Conservation (phyloP, 2,329 filamentous ascomycete species). For the Sporothrix globosa region DNA sequence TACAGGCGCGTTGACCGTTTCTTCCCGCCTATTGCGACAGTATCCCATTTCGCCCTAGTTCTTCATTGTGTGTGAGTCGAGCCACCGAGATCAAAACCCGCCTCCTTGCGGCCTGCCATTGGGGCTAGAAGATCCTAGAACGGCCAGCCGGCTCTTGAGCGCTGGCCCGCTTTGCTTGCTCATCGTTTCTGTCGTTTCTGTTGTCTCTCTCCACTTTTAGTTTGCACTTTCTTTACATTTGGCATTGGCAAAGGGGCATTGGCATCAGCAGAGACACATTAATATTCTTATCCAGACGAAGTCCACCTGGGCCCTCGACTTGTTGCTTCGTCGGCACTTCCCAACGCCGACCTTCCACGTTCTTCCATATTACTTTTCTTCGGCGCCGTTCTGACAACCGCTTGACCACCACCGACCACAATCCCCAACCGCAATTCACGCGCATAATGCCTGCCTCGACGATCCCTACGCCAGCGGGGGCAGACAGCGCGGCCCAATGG, state of each 20-base stretch:
- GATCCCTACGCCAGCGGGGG: background rate
- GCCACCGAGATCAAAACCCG: constrained; percentile 5
- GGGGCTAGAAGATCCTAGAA: constrained; percentile 19
- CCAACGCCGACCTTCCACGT: background rate
- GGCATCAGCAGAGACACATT: too few relatives aligned
- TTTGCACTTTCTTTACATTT: background rate
- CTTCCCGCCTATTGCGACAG: background rate
- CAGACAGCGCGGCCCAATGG: background rate
- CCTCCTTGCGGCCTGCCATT: background rate
- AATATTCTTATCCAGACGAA: too few relatives aligned
- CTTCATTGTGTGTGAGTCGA: background rate
- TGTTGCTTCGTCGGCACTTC: background rate
- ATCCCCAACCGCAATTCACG: background rate
- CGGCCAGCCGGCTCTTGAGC: constrained; percentile 5
- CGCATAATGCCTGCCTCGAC: constrained; percentile 24
- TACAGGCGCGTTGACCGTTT: background rate
- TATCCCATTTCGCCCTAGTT: too few relatives aligned
- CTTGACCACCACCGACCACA: background rate
- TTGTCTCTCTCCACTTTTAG: too few relatives aligned
- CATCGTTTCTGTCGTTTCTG: background rate
- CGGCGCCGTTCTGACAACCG: background rate
- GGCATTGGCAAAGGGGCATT: too few relatives aligned
- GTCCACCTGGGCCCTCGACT: background rate
- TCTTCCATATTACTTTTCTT: background rate
- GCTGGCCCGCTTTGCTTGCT: constrained; percentile 10